Conservation (phyloP, 129 eudicot species). For the Rutidosis leptorrhynchoides region DNA sequence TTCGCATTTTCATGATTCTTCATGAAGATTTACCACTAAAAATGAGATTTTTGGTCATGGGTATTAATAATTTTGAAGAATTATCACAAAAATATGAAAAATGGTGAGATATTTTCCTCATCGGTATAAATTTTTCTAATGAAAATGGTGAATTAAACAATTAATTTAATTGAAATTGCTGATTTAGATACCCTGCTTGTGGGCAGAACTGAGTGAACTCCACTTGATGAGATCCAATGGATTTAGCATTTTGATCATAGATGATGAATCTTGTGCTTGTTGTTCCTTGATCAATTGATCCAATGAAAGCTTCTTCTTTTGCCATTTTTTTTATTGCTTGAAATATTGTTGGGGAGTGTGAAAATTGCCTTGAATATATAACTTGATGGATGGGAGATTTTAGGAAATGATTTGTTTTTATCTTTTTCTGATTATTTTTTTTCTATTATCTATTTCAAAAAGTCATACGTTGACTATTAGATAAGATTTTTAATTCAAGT, state of each 20-base stretch:
- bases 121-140: not conserved
- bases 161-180: not conserved
- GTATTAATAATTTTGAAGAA: no score
- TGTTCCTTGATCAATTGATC: slow-evolving; percentile 96
- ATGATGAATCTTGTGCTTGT: slow-evolving; percentile 97
- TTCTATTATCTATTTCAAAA: not conserved
- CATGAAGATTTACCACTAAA: not conserved
- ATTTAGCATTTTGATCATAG: slow-evolving; percentile 52
- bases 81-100: not conserved
- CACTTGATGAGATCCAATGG: slow-evolving; percentile 90
- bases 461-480: slow-evolving; percentile 28
- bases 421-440: not conserved
- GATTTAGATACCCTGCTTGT: slow-evolving; percentile 69
- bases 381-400: slow-evolving; percentile 11
- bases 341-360: not conserved
- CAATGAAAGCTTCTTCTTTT: slow-evolving; percentile 50
- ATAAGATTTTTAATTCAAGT: slow-evolving; percentile 11
- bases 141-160: not conserved
- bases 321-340: slow-evolving; percentile 42
- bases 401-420: slow-evolving; percentile 12
- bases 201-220: slow-evolving; percentile 96
- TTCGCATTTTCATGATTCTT: not conserved
- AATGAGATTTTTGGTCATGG: not conserved
- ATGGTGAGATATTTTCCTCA: not conserved
- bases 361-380: slow-evolving; percentile 12